Evolutionary conservation across 2,329 filamentous ascomycete genomes (phyloP).

Genomic region (Beauveria sp.): DNA sequence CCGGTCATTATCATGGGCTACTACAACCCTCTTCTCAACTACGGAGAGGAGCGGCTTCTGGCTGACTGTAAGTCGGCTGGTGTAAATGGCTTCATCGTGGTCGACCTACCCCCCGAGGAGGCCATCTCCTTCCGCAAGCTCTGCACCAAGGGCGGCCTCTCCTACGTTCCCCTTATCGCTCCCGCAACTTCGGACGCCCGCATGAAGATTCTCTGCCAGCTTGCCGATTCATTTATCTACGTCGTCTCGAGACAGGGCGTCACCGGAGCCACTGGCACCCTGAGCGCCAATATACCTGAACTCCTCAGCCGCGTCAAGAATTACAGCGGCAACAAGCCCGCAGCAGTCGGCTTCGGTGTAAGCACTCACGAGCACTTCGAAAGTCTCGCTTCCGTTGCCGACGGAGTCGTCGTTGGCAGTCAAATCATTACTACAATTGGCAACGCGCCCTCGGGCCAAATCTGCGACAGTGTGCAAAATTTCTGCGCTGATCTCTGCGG

Average conservation of each 20-base stretch:
- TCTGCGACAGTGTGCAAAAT: conserved; percentile 54
- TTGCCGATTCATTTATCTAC: conserved; percentile 98
- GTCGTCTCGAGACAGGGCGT: conserved; percentile 97
- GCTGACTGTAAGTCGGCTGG: conserved; percentile 76
- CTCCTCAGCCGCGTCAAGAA: conserved; percentile 80
- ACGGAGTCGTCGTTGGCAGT: conserved; percentile 93
- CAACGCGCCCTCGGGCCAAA: conserved; percentile 27
- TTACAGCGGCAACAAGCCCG: conserved; percentile 84
- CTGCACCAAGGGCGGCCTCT: conserved; percentile 67
- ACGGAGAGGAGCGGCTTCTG: conserved; percentile 85
- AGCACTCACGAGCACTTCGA: conserved; percentile 92
- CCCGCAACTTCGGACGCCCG: conserved; percentile 85
- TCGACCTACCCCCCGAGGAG: conserved; percentile 92
- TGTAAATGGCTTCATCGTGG: conserved; percentile 94
- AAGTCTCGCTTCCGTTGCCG: conserved; percentile 73
- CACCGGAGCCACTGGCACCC: conserved; percentile 76
- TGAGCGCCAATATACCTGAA: conserved; percentile 75
- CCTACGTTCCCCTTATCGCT: conserved; percentile 94
- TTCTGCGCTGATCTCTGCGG: conserved; percentile 69
- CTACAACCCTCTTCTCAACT: conserved; percentile 92
- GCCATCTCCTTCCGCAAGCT: conserved; percentile 83
- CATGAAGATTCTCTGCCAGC: conserved; percentile 92
- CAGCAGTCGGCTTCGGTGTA: conserved; percentile 91
- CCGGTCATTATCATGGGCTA: conserved; percentile 97
- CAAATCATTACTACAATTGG: conserved; percentile 82